Base-by-base conservation (phyloP, 2,329 filamentous ascomycete species). In the Claviceps citrina region DNA sequence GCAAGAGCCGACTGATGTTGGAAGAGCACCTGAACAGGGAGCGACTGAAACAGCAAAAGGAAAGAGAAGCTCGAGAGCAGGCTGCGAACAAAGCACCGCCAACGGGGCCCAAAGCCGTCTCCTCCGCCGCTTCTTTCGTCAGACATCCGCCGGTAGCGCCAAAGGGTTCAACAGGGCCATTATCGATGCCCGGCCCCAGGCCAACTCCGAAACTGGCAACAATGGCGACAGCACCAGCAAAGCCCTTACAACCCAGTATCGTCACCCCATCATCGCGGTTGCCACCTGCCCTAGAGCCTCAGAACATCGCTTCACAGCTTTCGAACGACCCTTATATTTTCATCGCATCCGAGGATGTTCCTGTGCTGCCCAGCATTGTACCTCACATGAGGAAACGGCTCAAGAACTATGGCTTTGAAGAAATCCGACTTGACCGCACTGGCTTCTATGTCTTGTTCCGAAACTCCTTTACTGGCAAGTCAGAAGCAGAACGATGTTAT, bases 381-480 rank as follows among this genome's bases (percentile, higher is more conserved):
- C 77, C 81, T 4, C 91, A 98, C 62, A 72, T 98, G 64, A 84
- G 85, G 62, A 93, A 89, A 59, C 75, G 89, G 38, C 67, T 96
- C 40, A 91, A 89, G 59, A 76, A 78, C 38, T 94, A 83, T 56
- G 69, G 75, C 43, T 84, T 87, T 61, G 78, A 84, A 47, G 78
- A 86, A 37, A 81, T 98, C 38, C 75, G 85, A 26, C 76, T 83
- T 44, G 91, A 98, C 56, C 76, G 76, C 43, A 81, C 77, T 0
- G 91, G 91, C 1, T 98, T 95, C 59, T 96, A 84, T 56, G 76
- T 96, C 39, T 68, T 86, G n/a, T 98, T 98, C 53, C 76, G 83
- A 38, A 81, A 89, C 51, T 84, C 77, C 2, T 72, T 74, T 40
- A 67, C 71, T 7, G 89, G 89, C 3, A 79, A 86, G 51, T 69